Evolutionary conservation across 2,329 filamentous ascomycete genomes (phyloP).

Genomic region (Aspergillus fischeri): DNA sequence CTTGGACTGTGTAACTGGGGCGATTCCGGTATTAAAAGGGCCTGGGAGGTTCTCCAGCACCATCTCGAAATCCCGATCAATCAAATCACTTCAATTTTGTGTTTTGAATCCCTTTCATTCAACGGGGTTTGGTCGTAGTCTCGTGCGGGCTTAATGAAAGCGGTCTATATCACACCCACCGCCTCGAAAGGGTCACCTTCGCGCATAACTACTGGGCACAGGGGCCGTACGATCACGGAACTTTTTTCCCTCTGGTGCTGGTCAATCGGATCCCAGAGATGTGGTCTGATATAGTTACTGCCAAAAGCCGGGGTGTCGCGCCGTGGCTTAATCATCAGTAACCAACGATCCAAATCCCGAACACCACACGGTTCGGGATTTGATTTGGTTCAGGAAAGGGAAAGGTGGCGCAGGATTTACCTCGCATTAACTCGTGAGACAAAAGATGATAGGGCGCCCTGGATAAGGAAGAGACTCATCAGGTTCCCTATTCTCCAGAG

Average conservation of each 20-base stretch:
- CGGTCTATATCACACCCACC: background rate
- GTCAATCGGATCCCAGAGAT: conserved; percentile 12
- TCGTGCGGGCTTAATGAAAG: background rate
- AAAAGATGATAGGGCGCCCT: background rate
- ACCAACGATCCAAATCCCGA: conserved; percentile 32
- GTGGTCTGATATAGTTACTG: conserved; percentile 27
- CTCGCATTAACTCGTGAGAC: conserved; percentile 11
- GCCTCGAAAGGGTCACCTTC: background rate
- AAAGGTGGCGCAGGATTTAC: conserved; percentile 12
- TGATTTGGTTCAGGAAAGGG: conserved; percentile 16
- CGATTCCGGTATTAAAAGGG: conserved; percentile 10
- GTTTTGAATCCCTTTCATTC: background rate
- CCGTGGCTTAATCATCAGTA: conserved; percentile 28
- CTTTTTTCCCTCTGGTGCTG: conserved; percentile 2
- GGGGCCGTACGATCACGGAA: background rate
- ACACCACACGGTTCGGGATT: conserved; percentile 28
- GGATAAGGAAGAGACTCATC: background rate
- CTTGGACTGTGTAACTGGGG: conserved; percentile 21
- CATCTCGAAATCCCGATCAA: conserved; percentile 15
- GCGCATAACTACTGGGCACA: conserved; percentile 1
- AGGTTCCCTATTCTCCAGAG: background rate
- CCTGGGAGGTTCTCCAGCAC: conserved; percentile 18
- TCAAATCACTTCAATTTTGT: background rate
- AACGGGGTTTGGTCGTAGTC: background rate
- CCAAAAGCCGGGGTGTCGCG: conserved; percentile 11